Conservation (phyloP, 305 asterid species). For the Salvia sclarea region DNA sequence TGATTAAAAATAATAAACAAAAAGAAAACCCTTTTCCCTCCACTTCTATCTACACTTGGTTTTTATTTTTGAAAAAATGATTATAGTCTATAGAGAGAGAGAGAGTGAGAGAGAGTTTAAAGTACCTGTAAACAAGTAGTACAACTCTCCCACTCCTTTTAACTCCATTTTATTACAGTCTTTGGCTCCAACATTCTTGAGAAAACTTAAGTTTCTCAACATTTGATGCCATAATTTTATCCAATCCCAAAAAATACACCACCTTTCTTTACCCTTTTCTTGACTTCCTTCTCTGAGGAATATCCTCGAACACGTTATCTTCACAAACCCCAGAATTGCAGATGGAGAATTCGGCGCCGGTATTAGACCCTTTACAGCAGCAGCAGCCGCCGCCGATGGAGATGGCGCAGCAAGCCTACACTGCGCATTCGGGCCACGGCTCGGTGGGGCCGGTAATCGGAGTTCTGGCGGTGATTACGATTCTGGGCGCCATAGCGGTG, state of each 20-base stretch:
- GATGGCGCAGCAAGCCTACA: conserved; percentile 55
- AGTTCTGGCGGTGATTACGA: conserved; percentile 64
- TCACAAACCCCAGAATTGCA: background rate
- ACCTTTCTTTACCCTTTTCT: background rate
- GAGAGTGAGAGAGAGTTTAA: background rate
- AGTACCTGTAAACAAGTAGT: conserved; percentile 8
- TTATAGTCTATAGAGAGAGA: background rate
- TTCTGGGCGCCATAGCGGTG: conserved; percentile 66
- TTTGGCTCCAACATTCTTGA: conserved; percentile 4
- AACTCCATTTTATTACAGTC: conserved; percentile 5
- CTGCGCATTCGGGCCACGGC: conserved; percentile 62
- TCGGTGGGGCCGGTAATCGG: conserved; percentile 81
- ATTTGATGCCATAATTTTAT: conserved; percentile 11
- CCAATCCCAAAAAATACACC: conserved; percentile 9
- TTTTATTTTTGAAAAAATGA: background rate
- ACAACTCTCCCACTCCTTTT: background rate
- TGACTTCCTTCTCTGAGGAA: conserved; percentile 7
- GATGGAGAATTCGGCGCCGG: conserved; percentile 49
- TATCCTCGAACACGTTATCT: conserved; percentile 22
- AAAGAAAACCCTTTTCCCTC: conserved; percentile 5
- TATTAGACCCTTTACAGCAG: conserved; percentile 39
- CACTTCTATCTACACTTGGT: conserved; percentile 20
- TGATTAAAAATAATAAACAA: background rate
- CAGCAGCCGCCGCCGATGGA: conserved; percentile 58
- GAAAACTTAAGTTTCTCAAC: background rate